Conservation (phyloP, 2,329 filamentous ascomycete species). For the Exserohilum turcica region DNA sequence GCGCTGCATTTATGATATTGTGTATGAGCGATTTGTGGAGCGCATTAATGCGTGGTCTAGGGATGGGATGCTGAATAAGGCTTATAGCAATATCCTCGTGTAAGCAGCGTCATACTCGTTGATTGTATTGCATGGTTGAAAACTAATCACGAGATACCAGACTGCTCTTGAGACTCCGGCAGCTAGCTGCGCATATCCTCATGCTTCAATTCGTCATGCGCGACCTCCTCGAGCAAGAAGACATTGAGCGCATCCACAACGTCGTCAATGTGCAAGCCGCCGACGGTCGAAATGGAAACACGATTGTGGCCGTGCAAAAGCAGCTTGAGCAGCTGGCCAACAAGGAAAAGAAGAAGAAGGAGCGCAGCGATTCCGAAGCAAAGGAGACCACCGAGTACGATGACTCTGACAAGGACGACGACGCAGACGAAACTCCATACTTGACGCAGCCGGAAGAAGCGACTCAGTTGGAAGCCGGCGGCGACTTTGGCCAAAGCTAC, state of each 20-base stretch:
- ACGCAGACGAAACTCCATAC: conserved; percentile 5
- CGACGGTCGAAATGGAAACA: conserved; percentile 9
- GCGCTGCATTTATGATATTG: conserved; percentile 59
- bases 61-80: conserved; percentile 32
- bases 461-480: background rate
- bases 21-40: conserved; percentile 51
- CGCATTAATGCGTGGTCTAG: conserved; percentile 48
- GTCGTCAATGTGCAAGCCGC: conserved; percentile 34
- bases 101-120: conserved; percentile 10
- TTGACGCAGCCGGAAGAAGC: too few relatives aligned
- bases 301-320: conserved; percentile 34
- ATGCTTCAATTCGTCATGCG: conserved; percentile 54
- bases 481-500: conserved; percentile 45
- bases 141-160: conserved; percentile 6
- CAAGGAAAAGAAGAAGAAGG: conserved; percentile 19
- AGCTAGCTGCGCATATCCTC: conserved; percentile 58
- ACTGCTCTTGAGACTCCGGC: conserved; percentile 58
- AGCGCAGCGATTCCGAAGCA: conserved; percentile 9
- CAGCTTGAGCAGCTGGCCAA: conserved; percentile 36
- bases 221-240: conserved; percentile 52
- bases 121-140: background rate
- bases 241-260: conserved; percentile 53
- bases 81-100: conserved; percentile 51
- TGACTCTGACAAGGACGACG: background rate
- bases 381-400: background rate